Percentiles rank a stretch among this genome's conserved stretches.
These are phyloP conservation scores for Pseudomicrostroma phylloplanum DNA, from an alignment of 1,284 basidiomycete species.

Conservation along the genomic window DNA sequence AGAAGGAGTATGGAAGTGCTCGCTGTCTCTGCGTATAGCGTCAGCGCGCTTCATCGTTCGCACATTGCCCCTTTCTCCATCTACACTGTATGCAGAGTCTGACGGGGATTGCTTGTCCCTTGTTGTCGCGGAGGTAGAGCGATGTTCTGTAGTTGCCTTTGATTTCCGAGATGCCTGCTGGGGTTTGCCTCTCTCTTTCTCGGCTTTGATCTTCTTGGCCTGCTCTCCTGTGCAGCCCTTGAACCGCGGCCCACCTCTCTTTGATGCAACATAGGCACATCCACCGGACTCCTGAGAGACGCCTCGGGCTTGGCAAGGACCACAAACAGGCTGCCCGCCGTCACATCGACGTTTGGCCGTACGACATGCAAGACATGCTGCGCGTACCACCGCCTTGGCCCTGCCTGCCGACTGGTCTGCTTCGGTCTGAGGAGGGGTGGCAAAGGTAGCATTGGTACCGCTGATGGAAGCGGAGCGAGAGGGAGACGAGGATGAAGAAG, in stretches of 20 bases:
- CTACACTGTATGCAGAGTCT: no score
- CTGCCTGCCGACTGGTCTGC: background rate
- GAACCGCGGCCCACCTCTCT: slow-evolving; percentile 39
- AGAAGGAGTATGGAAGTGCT: no score
- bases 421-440: no score
- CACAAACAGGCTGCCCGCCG: slow-evolving; percentile 34
- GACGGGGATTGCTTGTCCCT: no score
- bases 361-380: slow-evolving; percentile 38
- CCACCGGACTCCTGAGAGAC: slow-evolving; percentile 30
- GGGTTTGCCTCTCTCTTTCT: slow-evolving; percentile 7
- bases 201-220: slow-evolving; percentile 25
- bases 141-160: no score
- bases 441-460: no score
- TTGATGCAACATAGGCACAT: slow-evolving; percentile 35
- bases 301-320: slow-evolving; percentile 30
- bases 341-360: slow-evolving; percentile 41
- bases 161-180: background rate
- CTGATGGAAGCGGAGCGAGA: no score
- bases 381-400: slow-evolving; percentile 21
- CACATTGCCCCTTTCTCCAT: no score
- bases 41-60: no score
- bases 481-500: no score
- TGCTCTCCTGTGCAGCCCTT: slow-evolving; percentile 37
- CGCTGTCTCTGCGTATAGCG: no score
- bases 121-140: no score